Conservation (phyloP, 345 rosid genomes). For the Clausena lansium region DNA sequence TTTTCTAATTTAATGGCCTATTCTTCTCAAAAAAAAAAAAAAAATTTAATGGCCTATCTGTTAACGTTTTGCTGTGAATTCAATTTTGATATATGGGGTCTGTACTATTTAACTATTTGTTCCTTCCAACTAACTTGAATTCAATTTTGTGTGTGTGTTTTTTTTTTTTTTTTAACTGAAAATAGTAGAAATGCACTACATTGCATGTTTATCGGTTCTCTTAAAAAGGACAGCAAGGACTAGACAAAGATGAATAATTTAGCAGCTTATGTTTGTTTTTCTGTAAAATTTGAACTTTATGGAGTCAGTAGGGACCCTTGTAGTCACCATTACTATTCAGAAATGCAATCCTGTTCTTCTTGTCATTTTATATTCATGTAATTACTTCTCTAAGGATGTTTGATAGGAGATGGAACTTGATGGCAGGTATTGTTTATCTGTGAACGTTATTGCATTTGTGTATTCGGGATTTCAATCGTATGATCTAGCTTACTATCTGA, state of each 20-base stretch:
- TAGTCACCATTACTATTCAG: neutral
- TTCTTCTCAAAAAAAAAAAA: too few species aligned
- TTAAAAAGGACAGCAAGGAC: neutral
- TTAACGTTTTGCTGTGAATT: neutral
- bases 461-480: constrained; percentile 75
- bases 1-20: neutral
- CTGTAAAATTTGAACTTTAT: neutral
- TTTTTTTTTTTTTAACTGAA: neutral
- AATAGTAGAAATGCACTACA: neutral
- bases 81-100: neutral
- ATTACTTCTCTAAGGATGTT: neutral
- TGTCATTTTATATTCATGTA: neutral
- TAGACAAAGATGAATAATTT: neutral
- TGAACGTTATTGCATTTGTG: constrained; percentile 71
- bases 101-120: neutral
- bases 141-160: neutral
- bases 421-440: constrained; percentile 80
- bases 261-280: too few species aligned
- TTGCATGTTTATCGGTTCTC: neutral
- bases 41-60: neutral
- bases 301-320: neutral
- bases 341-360: neutral
- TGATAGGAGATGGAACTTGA: constrained; percentile 13
- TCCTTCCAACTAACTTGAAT: neutral
- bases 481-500: constrained; percentile 55